Percentiles rank a stretch among this genome's conserved stretches.
These are phyloP conservation scores for Jimgerdemannia flammicorona DNA, from an alignment of 192 early-diverging fungal species.

Conservation along the genomic window DNA sequence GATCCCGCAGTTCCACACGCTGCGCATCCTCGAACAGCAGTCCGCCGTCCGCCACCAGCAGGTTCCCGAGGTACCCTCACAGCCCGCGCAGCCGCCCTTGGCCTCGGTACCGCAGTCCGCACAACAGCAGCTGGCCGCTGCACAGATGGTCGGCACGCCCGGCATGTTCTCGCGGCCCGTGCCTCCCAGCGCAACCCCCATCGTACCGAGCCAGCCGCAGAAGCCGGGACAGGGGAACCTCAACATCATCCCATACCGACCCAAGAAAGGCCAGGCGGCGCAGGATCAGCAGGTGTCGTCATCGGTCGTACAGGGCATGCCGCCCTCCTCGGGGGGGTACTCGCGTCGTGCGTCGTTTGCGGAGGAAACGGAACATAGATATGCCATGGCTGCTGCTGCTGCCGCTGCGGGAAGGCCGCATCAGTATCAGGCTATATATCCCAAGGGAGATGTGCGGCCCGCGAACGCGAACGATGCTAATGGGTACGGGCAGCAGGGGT, in stretches of 20 bases:
- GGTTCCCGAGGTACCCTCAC: not conserved
- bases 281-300: not conserved
- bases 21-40: not conserved
- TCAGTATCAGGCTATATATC: not conserved
- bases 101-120: not conserved
- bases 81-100: not conserved
- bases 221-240: not conserved
- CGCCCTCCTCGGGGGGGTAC: not conserved
- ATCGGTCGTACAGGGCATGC: no score
- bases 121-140: no score
- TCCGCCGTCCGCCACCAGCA: not conserved
- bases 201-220: not conserved
- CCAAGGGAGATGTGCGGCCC: not conserved
- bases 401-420: not conserved
- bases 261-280: not conserved
- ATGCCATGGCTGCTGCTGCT: not conserved
- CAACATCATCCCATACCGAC: not conserved
- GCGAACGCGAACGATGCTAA: not conserved
- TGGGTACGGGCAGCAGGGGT: not conserved
- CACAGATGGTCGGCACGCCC: not conserved
- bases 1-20: not conserved
- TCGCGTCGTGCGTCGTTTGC: not conserved
- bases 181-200: not conserved
- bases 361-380: not conserved
- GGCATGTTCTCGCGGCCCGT: conserved; percentile 1